Evolutionary conservation across 352 stramenopile species (phyloP).

Genomic region (Nothophytophthora sp.): DNA sequence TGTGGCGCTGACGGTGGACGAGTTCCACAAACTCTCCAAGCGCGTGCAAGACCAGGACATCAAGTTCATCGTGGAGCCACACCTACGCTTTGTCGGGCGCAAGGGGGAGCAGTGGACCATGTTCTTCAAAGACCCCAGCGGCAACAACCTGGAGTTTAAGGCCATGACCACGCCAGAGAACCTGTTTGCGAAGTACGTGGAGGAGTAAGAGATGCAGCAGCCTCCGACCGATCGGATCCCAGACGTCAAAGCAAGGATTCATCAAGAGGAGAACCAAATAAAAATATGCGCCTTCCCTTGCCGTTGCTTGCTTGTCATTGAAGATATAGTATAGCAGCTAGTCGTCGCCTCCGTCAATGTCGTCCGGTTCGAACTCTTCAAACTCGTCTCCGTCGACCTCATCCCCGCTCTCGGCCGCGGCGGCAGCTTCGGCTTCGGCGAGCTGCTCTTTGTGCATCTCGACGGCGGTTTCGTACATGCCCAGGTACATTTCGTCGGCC

Average conservation of each 20-base stretch:
- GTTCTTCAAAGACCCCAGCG: slow-evolving; percentile 99
- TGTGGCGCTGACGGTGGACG: slow-evolving; percentile 90
- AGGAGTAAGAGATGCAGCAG: slow-evolving; percentile 40
- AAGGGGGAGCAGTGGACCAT: slow-evolving; percentile 99
- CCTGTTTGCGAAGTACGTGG: slow-evolving; percentile 98
- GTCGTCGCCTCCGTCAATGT: slow-evolving; percentile 56
- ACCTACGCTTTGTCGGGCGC: slow-evolving; percentile 92
- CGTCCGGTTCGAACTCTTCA: slow-evolving; percentile 48
- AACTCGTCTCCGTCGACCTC: slow-evolving; percentile 43
- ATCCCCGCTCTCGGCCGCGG: slow-evolving; percentile 31
- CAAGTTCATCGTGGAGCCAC: slow-evolving; percentile 96
- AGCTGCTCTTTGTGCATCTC: slow-evolving; percentile 85
- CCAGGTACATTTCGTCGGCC: slow-evolving; percentile 81
- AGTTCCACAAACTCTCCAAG: slow-evolving; percentile 92
- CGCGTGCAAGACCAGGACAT: slow-evolving; percentile 77
- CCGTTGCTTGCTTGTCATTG: slow-evolving; percentile 14
- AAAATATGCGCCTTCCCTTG: slow-evolving; percentile 19
- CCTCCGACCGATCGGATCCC: neutral
- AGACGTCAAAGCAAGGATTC: neutral
- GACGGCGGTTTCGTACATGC: slow-evolving; percentile 86
- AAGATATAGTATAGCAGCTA: slow-evolving; percentile 9
- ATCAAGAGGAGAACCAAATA: slow-evolving; percentile 16
- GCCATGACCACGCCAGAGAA: slow-evolving; percentile 97
- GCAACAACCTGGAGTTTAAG: slow-evolving; percentile 99
- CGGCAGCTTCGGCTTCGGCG: slow-evolving; percentile 35